These are phyloP conservation scores for Miscanthus lutarioriparius DNA, from an alignment of 176 grass and related monocot species.

Conservation along the genomic window DNA sequence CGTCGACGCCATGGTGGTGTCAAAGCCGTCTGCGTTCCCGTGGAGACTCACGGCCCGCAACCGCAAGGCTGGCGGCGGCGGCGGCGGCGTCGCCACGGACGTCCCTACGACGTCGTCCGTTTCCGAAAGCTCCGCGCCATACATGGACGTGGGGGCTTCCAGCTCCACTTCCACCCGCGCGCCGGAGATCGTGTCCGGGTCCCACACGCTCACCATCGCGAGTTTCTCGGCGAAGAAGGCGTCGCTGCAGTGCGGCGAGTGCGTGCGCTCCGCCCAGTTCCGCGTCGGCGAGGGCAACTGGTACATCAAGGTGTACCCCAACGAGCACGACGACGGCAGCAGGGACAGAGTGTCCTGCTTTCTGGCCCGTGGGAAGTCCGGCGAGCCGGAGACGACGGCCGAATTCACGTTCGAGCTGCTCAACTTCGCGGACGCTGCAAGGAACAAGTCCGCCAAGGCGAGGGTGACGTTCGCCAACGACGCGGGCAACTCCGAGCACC, in stretches of 20 bases:
- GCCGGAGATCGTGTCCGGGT: background rate
- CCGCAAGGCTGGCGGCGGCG: background rate
- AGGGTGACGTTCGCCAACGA: background rate
- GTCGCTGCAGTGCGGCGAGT: background rate
- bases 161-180: background rate
- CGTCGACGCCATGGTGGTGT: background rate
- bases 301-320: constrained; percentile 35
- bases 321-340: background rate
- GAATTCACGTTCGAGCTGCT: constrained; percentile 26
- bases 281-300: constrained; percentile 13
- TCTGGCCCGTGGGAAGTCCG: constrained; percentile 9
- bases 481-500: background rate
- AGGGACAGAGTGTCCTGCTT: background rate
- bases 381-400: constrained; percentile 1
- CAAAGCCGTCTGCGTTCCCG: background rate
- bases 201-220: background rate
- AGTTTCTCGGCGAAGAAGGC: background rate
- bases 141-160: background rate
- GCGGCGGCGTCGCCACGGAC: no score
- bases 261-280: constrained; percentile 21
- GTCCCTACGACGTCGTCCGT: background rate
- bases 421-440: fast-evolving
- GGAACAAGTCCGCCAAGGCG: background rate
- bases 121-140: background rate
- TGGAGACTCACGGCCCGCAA: background rate